phyloP scores from a whole-genome alignment of 2,329 filamentous ascomycete genomes.

The Talaromyces albobiverticillius region DNA sequence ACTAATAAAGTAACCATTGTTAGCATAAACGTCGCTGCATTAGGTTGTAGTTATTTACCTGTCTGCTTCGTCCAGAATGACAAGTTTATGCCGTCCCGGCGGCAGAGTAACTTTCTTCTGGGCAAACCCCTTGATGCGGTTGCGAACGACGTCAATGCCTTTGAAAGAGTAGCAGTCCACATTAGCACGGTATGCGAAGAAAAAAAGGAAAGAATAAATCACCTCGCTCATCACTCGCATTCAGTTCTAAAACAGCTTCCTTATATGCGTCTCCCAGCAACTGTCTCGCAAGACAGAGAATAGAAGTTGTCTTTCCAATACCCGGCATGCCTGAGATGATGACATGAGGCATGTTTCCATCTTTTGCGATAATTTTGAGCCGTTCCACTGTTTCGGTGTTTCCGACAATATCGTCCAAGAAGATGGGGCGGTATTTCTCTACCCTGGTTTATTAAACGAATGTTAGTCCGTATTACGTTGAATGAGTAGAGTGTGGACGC shows the following conservation, averaged over 20 bases:
- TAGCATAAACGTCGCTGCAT: not conserved
- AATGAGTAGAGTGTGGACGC: constrained; percentile 10
- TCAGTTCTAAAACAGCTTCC: constrained; percentile 93
- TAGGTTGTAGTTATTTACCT: constrained; percentile 51
- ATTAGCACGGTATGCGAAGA: not conserved
- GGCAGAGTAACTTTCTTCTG: constrained; percentile 98
- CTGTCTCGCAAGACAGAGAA: constrained; percentile 88
- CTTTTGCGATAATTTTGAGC: constrained; percentile 95
- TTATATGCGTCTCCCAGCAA: constrained; percentile 92
- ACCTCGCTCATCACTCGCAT: constrained; percentile 93
- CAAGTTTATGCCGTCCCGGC: constrained; percentile 85
- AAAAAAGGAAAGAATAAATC: not conserved
- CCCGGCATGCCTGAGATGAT: constrained; percentile 99
- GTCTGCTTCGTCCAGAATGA: constrained; percentile 97
- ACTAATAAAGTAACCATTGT: constrained; percentile 33
- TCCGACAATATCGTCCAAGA: constrained; percentile 94
- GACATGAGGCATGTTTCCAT: constrained; percentile 98
- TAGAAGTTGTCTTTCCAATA: constrained; percentile 96
- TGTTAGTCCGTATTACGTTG: not conserved
- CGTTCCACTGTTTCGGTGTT: constrained; percentile 98
- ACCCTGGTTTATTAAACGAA: constrained; percentile 62
- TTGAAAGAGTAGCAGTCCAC: not conserved
- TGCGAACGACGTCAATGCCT: constrained; percentile 96
- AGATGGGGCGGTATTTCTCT: constrained; percentile 93
- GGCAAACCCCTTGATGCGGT: constrained; percentile 96